These are phyloP conservation scores for Alternaria postmessia DNA, from an alignment of 2,329 filamentous ascomycete genomes.

Conservation along the genomic window DNA sequence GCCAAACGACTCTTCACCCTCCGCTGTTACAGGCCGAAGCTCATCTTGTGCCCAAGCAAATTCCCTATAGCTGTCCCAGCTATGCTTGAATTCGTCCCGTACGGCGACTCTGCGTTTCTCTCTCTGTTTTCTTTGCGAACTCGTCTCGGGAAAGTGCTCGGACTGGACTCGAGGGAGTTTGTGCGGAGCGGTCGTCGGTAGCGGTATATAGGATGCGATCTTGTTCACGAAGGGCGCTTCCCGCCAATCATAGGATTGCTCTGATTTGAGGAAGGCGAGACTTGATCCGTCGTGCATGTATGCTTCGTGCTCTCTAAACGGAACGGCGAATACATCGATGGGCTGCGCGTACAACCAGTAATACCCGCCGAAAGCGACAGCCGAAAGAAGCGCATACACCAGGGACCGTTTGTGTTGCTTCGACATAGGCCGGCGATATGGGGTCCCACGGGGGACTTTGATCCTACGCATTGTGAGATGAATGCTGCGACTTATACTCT, in stretches of 20 bases:
- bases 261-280: slow-evolving; percentile 24
- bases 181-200: slow-evolving; percentile 50
- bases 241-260: slow-evolving; percentile 52
- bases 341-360: slow-evolving; percentile 41
- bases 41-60: slow-evolving; percentile 59
- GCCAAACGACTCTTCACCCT: slow-evolving; percentile 53
- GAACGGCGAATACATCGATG: slow-evolving; percentile 40
- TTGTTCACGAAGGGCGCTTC: slow-evolving; percentile 52
- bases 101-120: slow-evolving; percentile 49
- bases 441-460: slow-evolving; percentile 32
- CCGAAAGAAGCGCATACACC: slow-evolving; percentile 34
- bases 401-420: slow-evolving; percentile 41
- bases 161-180: slow-evolving; percentile 54
- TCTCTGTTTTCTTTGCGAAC: slow-evolving; percentile 32
- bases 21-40: slow-evolving; percentile 53
- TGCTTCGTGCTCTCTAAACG: slow-evolving; percentile 36
- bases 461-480: slow-evolving; percentile 40
- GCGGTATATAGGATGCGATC: slow-evolving; percentile 43
- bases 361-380: slow-evolving; percentile 35
- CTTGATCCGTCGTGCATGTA: slow-evolving; percentile 45
- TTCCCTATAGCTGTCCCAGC: slow-evolving; percentile 55
- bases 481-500: not conserved
- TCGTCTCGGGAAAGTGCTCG: slow-evolving; percentile 48
- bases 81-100: slow-evolving; percentile 52
- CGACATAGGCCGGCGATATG: slow-evolving; percentile 38